Evolutionary conservation across 345 rosid species (phyloP).

Genomic region (Psidium friedrichsthalianum): DNA sequence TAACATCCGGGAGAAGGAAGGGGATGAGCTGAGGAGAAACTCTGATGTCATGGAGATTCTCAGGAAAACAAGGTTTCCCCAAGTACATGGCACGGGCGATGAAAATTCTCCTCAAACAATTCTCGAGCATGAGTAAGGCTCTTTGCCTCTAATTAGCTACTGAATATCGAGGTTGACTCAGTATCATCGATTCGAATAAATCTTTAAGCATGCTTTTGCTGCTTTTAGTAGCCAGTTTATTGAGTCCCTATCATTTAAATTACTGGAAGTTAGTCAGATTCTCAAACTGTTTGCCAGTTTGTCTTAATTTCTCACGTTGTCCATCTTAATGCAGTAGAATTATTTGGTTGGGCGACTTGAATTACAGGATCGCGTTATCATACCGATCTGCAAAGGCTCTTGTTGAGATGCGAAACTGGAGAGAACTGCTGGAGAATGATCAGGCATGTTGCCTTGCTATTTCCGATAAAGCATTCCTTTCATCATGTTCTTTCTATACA

Average conservation of each 20-base stretch:
- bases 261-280: neutral
- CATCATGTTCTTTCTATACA: neutral
- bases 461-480: neutral
- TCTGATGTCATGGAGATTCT: slow-evolving; percentile 97
- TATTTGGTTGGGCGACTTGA: slow-evolving; percentile 97
- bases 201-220: neutral
- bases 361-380: slow-evolving; percentile 84
- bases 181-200: neutral
- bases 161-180: neutral
- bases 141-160: neutral
- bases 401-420: slow-evolving; percentile 98
- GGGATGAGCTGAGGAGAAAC: slow-evolving; percentile 85
- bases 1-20: slow-evolving; percentile 99
- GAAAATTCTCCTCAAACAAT: slow-evolving; percentile 81
- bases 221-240: neutral
- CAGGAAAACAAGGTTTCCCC: slow-evolving; percentile 89
- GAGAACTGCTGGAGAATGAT: slow-evolving; percentile 79
- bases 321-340: slow-evolving; percentile 47
- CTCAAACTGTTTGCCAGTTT: neutral
- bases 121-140: slow-evolving; percentile 72
- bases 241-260: neutral
- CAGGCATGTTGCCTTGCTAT: slow-evolving; percentile 43
- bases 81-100: slow-evolving; percentile 46
- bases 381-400: slow-evolving; percentile 83
- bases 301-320: neutral